phyloP scores from a whole-genome alignment of 257 asterid genomes.

The Plantago ovata region DNA sequence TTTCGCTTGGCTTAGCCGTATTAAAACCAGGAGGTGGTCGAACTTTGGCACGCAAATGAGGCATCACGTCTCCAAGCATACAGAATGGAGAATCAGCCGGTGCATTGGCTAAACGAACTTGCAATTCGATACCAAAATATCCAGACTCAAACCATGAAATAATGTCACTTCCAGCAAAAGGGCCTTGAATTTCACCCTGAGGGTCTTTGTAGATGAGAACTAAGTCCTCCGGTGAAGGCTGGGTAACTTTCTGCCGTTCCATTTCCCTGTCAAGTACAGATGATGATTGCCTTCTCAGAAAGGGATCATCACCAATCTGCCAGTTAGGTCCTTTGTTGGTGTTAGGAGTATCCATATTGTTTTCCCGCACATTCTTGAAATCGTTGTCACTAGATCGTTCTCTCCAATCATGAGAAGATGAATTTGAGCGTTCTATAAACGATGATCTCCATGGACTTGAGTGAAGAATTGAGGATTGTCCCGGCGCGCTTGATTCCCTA shows the following conservation, averaged over 20 bases:
- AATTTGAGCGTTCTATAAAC: constrained; percentile 47
- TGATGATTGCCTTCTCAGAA: constrained; percentile 58
- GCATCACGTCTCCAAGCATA: constrained; percentile 94
- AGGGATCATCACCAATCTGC: constrained; percentile 53
- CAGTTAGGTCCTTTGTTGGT: constrained; percentile 41
- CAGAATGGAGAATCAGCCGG: constrained; percentile 66
- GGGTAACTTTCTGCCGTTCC: constrained; percentile 46
- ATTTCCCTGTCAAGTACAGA: constrained; percentile 47
- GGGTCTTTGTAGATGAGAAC: constrained; percentile 90
- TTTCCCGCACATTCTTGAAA: constrained; percentile 54
- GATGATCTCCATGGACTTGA: constrained; percentile 68
- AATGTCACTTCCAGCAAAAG: constrained; percentile 88
- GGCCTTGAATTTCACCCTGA: constrained; percentile 88
- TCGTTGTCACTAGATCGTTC: constrained; percentile 35
- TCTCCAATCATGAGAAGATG: constrained; percentile 46
- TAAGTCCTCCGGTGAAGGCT: constrained; percentile 74
- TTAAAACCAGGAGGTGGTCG: constrained; percentile 97
- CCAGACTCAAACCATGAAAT: constrained; percentile 98
- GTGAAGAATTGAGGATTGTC: constrained; percentile 34
- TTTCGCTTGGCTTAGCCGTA: constrained; percentile 64
- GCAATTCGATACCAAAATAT: constrained; percentile 93
- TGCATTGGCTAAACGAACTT: constrained; percentile 74
- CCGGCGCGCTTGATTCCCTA: constrained; percentile 34
- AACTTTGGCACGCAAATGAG: constrained; percentile 90
- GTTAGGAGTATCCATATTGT: constrained; percentile 38